phyloP scores from a whole-genome alignment of 352 stramenopile genomes.

The Elongisporangium prolatum region DNA sequence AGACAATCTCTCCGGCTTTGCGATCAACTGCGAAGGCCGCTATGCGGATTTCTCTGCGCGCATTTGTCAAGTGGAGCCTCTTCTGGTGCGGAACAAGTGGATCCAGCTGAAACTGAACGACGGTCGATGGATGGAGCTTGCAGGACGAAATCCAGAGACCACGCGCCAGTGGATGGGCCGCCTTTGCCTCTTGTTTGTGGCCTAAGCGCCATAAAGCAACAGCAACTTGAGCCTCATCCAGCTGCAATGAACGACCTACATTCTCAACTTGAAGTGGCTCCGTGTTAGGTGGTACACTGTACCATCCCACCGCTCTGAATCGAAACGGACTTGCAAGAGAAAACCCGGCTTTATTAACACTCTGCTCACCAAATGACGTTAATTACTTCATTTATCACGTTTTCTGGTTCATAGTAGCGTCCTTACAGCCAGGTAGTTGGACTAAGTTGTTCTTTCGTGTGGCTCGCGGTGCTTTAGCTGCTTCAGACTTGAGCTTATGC shows the following conservation, averaged over 20 bases:
- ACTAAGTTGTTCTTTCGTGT: slow-evolving; percentile 1
- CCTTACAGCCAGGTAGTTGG: not conserved
- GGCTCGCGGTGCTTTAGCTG: not conserved
- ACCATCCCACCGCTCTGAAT: not conserved
- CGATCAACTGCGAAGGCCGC: slow-evolving; percentile 35
- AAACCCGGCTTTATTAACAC: not conserved
- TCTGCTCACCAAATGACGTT: too few species aligned
- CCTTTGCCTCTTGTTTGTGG: not conserved
- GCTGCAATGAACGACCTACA: slow-evolving; percentile 13
- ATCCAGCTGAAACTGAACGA: slow-evolving; percentile 18
- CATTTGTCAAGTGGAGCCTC: slow-evolving; percentile 7
- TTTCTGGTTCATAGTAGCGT: too few species aligned
- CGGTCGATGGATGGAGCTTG: not conserved
- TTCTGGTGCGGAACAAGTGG: slow-evolving; percentile 1
- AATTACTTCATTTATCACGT: slow-evolving; percentile 12
- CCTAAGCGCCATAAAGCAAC: too few species aligned
- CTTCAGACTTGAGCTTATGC: not conserved
- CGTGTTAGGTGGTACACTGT: not conserved
- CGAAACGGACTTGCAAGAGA: not conserved
- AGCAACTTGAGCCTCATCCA: not conserved
- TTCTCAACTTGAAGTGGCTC: slow-evolving; percentile 24
- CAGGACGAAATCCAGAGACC: not conserved
- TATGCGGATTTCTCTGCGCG: slow-evolving; percentile 29
- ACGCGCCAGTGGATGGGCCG: slow-evolving; percentile 6
- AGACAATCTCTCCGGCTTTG: slow-evolving; percentile 23